These are phyloP conservation scores for Bipolaris bicolor DNA, from an alignment of 2,329 filamentous ascomycete genomes.

Conservation along the genomic window DNA sequence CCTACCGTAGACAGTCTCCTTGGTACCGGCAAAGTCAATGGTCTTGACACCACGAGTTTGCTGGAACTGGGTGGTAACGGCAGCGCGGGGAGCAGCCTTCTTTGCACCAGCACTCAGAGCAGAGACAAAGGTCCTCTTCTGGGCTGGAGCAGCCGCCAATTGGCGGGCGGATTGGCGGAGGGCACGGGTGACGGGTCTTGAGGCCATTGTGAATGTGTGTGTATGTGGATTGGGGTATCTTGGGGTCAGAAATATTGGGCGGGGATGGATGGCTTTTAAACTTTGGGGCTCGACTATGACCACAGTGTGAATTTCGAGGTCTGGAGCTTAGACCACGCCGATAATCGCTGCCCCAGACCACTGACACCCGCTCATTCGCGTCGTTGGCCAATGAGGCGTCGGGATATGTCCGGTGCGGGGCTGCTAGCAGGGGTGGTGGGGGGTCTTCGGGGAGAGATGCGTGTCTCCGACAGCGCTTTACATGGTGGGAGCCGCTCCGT, in stretches of 20 bases:
- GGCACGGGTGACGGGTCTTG: slow-evolving; percentile 71
- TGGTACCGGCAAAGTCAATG: slow-evolving; percentile 95
- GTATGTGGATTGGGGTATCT: slow-evolving; percentile 38
- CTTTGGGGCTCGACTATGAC: slow-evolving; percentile 8
- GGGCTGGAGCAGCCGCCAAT: slow-evolving; percentile 57
- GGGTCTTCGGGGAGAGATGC: slow-evolving; percentile 26
- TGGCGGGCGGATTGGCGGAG: slow-evolving; percentile 64
- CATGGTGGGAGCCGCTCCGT: neutral
- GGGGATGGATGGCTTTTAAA: slow-evolving; percentile 38
- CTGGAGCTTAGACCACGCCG: slow-evolving; percentile 21
- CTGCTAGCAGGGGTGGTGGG: slow-evolving; percentile 15
- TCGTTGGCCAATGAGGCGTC: slow-evolving; percentile 12
- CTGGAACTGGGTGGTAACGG: slow-evolving; percentile 62
- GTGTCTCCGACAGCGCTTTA: slow-evolving; percentile 25
- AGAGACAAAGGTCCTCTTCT: slow-evolving; percentile 65
- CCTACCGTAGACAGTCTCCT: slow-evolving; percentile 93
- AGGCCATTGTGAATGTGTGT: slow-evolving; percentile 70
- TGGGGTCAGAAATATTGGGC: slow-evolving; percentile 27
- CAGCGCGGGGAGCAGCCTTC: slow-evolving; percentile 54
- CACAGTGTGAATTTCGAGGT: slow-evolving; percentile 20
- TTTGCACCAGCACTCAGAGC: slow-evolving; percentile 56
- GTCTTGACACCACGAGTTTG: slow-evolving; percentile 91
- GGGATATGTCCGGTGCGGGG: neutral
- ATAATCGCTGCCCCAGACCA: slow-evolving; percentile 22
- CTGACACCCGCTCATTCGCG: slow-evolving; percentile 9